phyloP scores from a whole-genome alignment of 345 rosid genomes.

The Pseudoturritis turrita region DNA sequence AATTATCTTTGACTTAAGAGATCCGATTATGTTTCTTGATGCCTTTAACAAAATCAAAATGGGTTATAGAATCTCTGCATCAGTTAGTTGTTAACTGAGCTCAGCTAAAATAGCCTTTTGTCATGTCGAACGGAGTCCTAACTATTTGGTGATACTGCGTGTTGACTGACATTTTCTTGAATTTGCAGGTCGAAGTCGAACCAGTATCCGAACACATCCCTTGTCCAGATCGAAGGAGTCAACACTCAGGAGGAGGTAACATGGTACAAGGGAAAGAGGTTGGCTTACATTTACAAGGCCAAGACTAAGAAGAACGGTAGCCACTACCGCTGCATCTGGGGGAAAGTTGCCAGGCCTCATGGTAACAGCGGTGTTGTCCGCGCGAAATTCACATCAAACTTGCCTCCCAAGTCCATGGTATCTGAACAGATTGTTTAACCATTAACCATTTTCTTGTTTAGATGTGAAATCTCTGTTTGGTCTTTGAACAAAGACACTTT shows the following conservation, averaged over 20 bases:
- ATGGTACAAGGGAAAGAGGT: conserved; percentile 54
- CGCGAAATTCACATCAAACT: conserved; percentile 63
- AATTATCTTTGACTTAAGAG: background rate
- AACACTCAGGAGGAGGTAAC: conserved; percentile 49
- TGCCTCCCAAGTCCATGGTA: conserved; percentile 75
- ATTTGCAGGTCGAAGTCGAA: conserved; percentile 58
- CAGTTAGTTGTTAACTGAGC: no score
- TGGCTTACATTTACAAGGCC: conserved; percentile 61
- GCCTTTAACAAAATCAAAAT: background rate
- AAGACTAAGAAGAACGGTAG: conserved; percentile 49
- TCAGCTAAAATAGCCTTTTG: background rate
- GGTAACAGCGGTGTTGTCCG: conserved; percentile 73
- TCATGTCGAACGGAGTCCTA: background rate
- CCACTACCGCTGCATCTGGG: conserved; percentile 63
- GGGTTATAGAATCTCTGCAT: no score
- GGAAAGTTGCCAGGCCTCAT: conserved; percentile 62
- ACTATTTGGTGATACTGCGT: background rate
- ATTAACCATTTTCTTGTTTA: background rate
- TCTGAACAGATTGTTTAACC: background rate
- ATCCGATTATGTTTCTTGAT: background rate
- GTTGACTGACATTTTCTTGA: background rate
- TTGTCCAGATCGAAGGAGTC: conserved; percentile 67
- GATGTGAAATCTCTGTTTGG: background rate
- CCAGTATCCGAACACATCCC: conserved; percentile 65
- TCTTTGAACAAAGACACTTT: background rate